Conservation (phyloP, 441 rosid species). For the Viola pubescens region DNA sequence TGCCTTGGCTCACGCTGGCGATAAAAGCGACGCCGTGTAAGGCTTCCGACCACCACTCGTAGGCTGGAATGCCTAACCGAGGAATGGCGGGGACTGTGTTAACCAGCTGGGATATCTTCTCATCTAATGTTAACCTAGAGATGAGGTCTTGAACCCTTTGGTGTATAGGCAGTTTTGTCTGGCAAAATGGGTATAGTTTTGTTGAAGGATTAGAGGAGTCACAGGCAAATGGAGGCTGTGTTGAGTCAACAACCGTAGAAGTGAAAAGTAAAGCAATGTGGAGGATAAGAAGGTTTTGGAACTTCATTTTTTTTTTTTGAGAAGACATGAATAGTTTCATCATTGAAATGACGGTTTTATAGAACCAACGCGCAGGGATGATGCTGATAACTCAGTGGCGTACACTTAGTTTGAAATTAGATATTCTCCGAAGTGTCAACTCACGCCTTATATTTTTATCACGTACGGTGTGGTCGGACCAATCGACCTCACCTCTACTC, state of each 20-base stretch:
- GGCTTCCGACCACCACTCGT: conserved; percentile 89
- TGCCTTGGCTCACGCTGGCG: conserved; percentile 33
- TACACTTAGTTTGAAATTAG: too few relatives aligned
- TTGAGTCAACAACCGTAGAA: conserved; percentile 17
- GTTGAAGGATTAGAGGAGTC: conserved; percentile 44
- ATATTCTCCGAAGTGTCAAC: too few relatives aligned
- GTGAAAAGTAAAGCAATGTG: conserved; percentile 9
- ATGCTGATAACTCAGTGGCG: too few relatives aligned
- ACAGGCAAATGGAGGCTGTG: conserved; percentile 51
- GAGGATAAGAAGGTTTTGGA: conserved; percentile 9
- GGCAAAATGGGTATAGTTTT: conserved; percentile 39
- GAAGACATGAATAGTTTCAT: too few relatives aligned
- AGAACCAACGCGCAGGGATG: too few relatives aligned
- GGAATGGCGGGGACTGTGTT: conserved; percentile 55
- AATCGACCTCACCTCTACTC: too few relatives aligned
- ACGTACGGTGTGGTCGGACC: too few relatives aligned
- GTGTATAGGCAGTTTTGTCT: conserved; percentile 36
- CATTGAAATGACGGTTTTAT: too few relatives aligned
- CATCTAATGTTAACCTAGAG: conserved; percentile 54
- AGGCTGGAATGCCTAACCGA: conserved; percentile 57
- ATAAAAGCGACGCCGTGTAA: conserved; percentile 61
- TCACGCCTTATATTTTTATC: too few relatives aligned
- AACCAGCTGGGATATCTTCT: conserved; percentile 65
- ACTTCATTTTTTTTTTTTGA: conserved; percentile 15
- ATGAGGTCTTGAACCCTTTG: conserved; percentile 53